phyloP scores from a whole-genome alignment of 2,329 filamentous ascomycete genomes.

The Neonectria hederae region DNA sequence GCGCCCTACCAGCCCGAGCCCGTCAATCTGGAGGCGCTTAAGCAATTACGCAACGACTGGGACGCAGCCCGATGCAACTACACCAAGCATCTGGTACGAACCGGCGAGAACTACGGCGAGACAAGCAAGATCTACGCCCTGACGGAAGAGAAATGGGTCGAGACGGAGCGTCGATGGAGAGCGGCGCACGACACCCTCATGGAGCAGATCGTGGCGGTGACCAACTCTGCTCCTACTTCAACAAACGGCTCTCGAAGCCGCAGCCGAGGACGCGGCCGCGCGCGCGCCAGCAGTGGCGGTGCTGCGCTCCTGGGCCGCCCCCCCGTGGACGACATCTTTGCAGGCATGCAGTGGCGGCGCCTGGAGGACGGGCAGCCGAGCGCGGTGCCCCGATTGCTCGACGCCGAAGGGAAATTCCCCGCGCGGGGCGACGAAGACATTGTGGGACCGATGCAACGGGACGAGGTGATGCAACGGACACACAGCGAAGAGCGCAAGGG shows the following conservation, averaged over 20 bases:
- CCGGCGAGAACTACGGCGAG: constrained; percentile 87
- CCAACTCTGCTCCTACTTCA: constrained; percentile 39
- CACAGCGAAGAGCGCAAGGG: constrained; percentile 56
- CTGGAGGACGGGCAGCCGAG: constrained; percentile 67
- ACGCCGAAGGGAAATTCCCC: constrained; percentile 85
- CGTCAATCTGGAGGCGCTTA: constrained; percentile 66
- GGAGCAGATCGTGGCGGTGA: constrained; percentile 57
- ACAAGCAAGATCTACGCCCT: constrained; percentile 89
- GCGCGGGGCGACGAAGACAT: constrained; percentile 90
- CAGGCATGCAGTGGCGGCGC: constrained; percentile 54
- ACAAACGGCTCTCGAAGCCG: constrained; percentile 48
- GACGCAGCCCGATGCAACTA: constrained; percentile 85
- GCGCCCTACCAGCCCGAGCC: constrained; percentile 77
- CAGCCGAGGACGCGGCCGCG: constrained; percentile 51
- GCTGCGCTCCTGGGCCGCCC: constrained; percentile 48
- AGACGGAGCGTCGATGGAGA: constrained; percentile 80
- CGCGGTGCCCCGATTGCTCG: constrained; percentile 74
- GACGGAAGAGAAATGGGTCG: constrained; percentile 89
- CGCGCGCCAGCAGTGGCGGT: constrained; percentile 54
- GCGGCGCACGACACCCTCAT: constrained; percentile 72
- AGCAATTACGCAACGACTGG: constrained; percentile 80
- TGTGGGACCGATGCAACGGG: constrained; percentile 86
- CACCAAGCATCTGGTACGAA: constrained; percentile 87
- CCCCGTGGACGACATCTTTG: constrained; percentile 51
- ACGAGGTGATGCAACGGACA: constrained; percentile 61